Evolutionary conservation across 1,284 basidiomycete species (phyloP).

Genomic region (Moesziomyces parantarcticus): DNA sequence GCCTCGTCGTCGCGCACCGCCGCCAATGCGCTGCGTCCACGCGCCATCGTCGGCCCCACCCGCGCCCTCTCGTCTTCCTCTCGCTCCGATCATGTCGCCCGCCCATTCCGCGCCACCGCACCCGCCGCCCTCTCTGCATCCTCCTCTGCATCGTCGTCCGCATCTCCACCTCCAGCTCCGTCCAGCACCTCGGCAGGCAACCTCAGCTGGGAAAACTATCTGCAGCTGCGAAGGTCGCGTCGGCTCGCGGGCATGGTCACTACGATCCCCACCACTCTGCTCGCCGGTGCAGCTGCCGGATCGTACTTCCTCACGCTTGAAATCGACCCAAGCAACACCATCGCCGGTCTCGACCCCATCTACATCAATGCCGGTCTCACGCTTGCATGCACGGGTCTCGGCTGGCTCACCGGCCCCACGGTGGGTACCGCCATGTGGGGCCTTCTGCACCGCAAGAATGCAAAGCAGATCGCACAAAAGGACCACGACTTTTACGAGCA

Average conservation of each 20-base stretch:
- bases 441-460: slow-evolving; percentile 52
- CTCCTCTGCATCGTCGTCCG: slow-evolving; percentile 12
- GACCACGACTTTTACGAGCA: slow-evolving; percentile 63
- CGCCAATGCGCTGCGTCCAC: slow-evolving; percentile 16
- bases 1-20: slow-evolving; percentile 29
- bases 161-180: slow-evolving; percentile 3
- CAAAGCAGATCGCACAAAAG: slow-evolving; percentile 54
- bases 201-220: slow-evolving; percentile 52
- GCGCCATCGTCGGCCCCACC: slow-evolving; percentile 7
- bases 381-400: slow-evolving; percentile 57
- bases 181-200: slow-evolving; percentile 2
- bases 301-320: slow-evolving; percentile 61
- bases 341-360: slow-evolving; percentile 62
- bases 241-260: slow-evolving; percentile 59
- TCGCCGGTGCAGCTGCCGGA: slow-evolving; percentile 54
- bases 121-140: slow-evolving; percentile 3
- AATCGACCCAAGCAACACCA: slow-evolving; percentile 56
- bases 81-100: background rate
- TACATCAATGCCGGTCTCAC: slow-evolving; percentile 61
- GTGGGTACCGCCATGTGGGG: slow-evolving; percentile 57
- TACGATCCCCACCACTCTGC: slow-evolving; percentile 59
- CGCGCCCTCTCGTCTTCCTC: slow-evolving; percentile 22
- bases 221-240: slow-evolving; percentile 56
- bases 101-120: slow-evolving; percentile 13
- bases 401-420: slow-evolving; percentile 63